Conservation (phyloP, 352 stramenopile genomes). For the Globisporangium viniferum region DNA sequence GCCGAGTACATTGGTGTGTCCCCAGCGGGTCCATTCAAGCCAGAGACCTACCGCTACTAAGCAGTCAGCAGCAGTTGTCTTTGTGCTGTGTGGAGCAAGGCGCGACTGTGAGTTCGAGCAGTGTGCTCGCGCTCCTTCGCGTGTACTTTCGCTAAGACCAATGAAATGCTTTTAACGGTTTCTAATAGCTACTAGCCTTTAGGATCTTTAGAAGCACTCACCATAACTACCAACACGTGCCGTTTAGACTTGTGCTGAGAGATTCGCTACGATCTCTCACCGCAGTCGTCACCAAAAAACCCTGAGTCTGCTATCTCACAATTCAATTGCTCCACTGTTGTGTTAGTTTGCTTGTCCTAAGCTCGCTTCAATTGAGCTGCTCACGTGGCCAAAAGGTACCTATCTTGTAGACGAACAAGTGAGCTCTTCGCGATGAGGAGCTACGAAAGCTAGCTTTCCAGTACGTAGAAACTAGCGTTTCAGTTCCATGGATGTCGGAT, state of each 20-base stretch:
- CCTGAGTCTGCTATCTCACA: not conserved
- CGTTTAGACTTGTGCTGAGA: constrained; percentile 17
- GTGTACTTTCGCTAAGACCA: not conserved
- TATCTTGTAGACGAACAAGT: not conserved
- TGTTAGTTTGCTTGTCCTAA: not conserved
- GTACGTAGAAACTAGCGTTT: not conserved
- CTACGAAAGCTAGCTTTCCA: no score
- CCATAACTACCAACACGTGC: constrained; percentile 8
- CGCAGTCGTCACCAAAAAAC: constrained; percentile 4
- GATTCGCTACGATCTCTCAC: constrained; percentile 14
- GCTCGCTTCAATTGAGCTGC: not conserved
- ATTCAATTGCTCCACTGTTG: not conserved
- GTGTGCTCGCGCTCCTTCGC: constrained; percentile 4
- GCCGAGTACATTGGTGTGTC: constrained; percentile 97
- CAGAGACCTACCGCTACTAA: constrained; percentile 98
- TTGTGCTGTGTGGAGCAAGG: not conserved
- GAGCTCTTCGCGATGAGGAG: not conserved
- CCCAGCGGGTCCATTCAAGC: constrained; percentile 95
- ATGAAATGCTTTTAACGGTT: constrained; percentile 1
- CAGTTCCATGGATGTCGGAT: not conserved
- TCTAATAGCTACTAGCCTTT: not conserved
- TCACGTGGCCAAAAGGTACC: not conserved
- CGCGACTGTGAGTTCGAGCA: not conserved
- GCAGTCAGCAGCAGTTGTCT: not conserved
- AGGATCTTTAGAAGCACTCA: constrained; percentile 9